Conservation (phyloP, 768 basidiomycete genomes). For the Leccinum variicolor region DNA sequence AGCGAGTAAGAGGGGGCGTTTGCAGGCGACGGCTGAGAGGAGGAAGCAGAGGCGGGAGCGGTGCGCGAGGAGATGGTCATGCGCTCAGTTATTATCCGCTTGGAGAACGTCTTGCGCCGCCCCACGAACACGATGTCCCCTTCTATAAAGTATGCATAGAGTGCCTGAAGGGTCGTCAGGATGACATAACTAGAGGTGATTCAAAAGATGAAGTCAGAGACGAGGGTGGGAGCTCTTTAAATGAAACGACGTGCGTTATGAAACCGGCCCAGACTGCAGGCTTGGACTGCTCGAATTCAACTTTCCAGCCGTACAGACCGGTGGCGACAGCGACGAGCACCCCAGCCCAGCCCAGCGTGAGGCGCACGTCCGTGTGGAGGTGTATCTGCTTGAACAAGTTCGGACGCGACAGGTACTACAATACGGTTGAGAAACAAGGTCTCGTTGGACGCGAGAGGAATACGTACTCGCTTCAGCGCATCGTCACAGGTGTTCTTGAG, state of each 20-base stretch:
- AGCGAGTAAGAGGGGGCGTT: slow-evolving; percentile 67
- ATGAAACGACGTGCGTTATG: slow-evolving; percentile 53
- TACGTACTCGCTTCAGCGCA: slow-evolving; percentile 78
- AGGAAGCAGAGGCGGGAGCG: slow-evolving; percentile 37
- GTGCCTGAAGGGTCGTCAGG: slow-evolving; percentile 66
- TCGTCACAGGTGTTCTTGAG: slow-evolving; percentile 82
- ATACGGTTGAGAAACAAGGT: not conserved
- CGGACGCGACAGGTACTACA: slow-evolving; percentile 76
- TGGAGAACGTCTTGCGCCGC: slow-evolving; percentile 85
- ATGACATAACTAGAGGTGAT: slow-evolving; percentile 59
- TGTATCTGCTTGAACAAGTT: slow-evolving; percentile 84
- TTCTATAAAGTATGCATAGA: slow-evolving; percentile 87
- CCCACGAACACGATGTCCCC: slow-evolving; percentile 84
- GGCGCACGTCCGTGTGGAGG: slow-evolving; percentile 83
- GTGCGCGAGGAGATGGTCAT: slow-evolving; percentile 76
- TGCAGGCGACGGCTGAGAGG: slow-evolving; percentile 26
- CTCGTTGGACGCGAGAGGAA: not conserved
- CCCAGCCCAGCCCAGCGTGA: slow-evolving; percentile 83
- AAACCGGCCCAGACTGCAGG: slow-evolving; percentile 76
- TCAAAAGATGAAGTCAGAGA: slow-evolving; percentile 4
- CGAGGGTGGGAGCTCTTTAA: not conserved
- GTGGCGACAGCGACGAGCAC: slow-evolving; percentile 80
- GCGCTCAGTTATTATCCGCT: slow-evolving; percentile 90
- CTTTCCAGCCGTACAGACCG: slow-evolving; percentile 80
- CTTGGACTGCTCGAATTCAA: slow-evolving; percentile 89